Evolutionary conservation across 495 filamentous ascomycete species (phyloP).

Genomic region (Penicillium soppii): DNA sequence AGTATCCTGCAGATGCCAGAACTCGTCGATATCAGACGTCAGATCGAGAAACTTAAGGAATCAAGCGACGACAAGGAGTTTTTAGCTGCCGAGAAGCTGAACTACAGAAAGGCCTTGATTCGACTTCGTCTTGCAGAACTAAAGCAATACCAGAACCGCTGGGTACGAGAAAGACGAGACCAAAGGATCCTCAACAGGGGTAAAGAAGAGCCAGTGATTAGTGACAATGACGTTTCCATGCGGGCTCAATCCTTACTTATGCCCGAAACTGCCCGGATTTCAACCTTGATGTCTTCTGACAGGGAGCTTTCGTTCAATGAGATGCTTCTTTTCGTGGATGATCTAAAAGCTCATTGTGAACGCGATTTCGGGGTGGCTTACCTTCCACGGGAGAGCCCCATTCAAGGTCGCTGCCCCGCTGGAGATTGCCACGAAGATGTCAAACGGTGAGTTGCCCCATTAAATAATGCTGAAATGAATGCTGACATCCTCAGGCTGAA

Average conservation of each 20-base stretch:
- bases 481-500: slow-evolving; percentile 13
- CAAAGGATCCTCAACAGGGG: slow-evolving; percentile 15
- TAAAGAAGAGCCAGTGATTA: slow-evolving; percentile 13
- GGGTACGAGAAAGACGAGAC: slow-evolving; percentile 16
- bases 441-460: slow-evolving; percentile 3
- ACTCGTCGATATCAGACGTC: slow-evolving; percentile 8
- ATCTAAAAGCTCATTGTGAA: slow-evolving; percentile 17
- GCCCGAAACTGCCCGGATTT: slow-evolving; percentile 15
- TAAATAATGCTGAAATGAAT: slow-evolving; percentile 12
- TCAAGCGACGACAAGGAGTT: slow-evolving; percentile 1
- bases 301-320: slow-evolving; percentile 18
- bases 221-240: slow-evolving; percentile 13
- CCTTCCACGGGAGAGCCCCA: slow-evolving; percentile 17
- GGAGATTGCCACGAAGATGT: slow-evolving; percentile 13
- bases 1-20: slow-evolving; percentile 17
- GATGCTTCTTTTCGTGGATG: slow-evolving; percentile 20
- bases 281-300: slow-evolving; percentile 17
- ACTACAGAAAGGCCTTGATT: slow-evolving; percentile 14
- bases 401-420: slow-evolving; percentile 15
- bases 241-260: slow-evolving; percentile 19
- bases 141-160: slow-evolving; percentile 16
- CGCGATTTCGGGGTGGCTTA: slow-evolving; percentile 22
- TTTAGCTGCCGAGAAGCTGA: slow-evolving; percentile 12
- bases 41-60: slow-evolving; percentile 8
- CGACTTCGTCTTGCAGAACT: slow-evolving; percentile 12